Evolutionary conservation across 2,329 filamentous ascomycete genomes (phyloP), one percentile per base, ranked within the genome.

Genomic region (Aspergillus fructus): DNA sequence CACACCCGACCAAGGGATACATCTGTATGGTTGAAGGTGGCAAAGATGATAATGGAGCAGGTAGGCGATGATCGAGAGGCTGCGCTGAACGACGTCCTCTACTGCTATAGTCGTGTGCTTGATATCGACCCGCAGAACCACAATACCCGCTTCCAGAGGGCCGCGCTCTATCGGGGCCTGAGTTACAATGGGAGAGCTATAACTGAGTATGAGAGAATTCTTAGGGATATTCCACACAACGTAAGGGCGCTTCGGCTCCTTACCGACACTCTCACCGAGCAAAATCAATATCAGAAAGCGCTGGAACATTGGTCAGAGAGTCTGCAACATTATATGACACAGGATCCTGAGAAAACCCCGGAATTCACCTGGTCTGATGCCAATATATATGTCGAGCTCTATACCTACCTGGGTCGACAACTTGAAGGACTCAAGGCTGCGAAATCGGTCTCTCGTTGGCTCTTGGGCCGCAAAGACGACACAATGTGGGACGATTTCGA

Each of bases 341-440:
- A 76, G n/a, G 70, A 76, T 17, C 71, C 78, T 2, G 74, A 77
- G 34, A 74, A 79, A 17, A 74, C 73, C 11, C 74, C 71, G 3
- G 75, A 79, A 27, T 79, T 85, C 47, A 78, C 81, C 49, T 99
- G 93, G 93, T 87, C 89, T 53, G 89, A 97, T 71, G 79, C 96
- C 42, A 89, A 91, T 59, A 89, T 93, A 53, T 96, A 94, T 64
- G 83, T 91, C 40, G 91, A 97, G 67, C 81, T 97, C 17, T 86
- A 93, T 59, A 85, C 86, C 27, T 84, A 87, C 48, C 74, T 85
- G 9, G 81, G 83, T 39, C 81, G 84, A 53, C 89, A 87, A 65
- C 74, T 80, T 5, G 81, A 87, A 62, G 92, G 89, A 3, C 82
- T 96, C 3, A 74, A 74, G 27, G 84, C 88, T 60, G 79, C 96